Base-by-base conservation (phyloP, 352 stramenopile genomes). In the Plasmopara halstedii region DNA sequence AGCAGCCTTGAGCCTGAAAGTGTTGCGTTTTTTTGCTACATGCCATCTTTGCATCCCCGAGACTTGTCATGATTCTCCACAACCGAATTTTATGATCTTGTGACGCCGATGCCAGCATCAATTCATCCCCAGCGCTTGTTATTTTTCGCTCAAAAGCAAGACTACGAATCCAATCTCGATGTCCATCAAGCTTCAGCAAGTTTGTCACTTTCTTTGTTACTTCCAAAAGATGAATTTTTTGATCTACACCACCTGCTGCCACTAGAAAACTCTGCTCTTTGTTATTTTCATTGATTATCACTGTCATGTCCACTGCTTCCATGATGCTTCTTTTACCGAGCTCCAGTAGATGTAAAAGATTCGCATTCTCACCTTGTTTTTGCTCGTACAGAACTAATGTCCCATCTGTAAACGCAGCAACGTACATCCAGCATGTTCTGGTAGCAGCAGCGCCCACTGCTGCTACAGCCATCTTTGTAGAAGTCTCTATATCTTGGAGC, bases 1-100 rank as follows among this genome's bases (percentile, higher is more conserved):
- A 26, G 10, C 20, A 19, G 0, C 69, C 66, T 14, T 35, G 18
- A 0, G 68, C 67, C 17, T 68, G 50, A 25, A 74, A 80, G 4
- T 56, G 59, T 31, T 67, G 50, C 13, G 52, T 54, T n/a, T 50
- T 51, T 22, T 63, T 54, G 15, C 27, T 36, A 36, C 38, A 39
- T 23, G 9, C 26, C 7, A 0, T 31, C 21, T 10, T 19, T 15
- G 17, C 10, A 26, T 31, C 21, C 55, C 36, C 49, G 6, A 21
- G 32, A 11, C 37, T 26, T 29, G 47, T 29, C 8, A 47, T 53
- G 32, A 89, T 60, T 35, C 76, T 73, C 77, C 77, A 89, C 21
- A 89, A 52, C 6, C 77, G 77, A 47, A 87, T 72, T 20, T 72
- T 63, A 32, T 85, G 68, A 47, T 89, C 77, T 48, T 89, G 77